Evolutionary conservation across 2,329 filamentous ascomycete species (phyloP).

Genomic region (Colletotrichum sp.): DNA sequence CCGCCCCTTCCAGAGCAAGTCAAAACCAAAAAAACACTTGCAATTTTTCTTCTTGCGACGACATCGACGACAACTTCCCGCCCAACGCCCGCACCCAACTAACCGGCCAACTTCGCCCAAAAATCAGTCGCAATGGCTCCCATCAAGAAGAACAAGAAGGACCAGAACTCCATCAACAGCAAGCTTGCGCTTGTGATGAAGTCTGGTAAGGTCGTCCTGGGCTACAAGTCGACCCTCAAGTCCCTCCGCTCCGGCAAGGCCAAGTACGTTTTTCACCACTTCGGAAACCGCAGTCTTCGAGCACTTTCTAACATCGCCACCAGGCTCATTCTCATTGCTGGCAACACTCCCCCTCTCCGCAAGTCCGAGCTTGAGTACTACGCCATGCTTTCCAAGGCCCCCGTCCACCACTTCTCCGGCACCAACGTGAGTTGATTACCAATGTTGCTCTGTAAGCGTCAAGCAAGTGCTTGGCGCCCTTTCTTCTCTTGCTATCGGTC

Average conservation of each 20-base stretch:
- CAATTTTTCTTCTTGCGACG: not conserved
- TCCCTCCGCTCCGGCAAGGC: conserved; percentile 93
- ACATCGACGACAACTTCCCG: conserved; percentile 15
- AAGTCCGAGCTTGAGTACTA: conserved; percentile 98
- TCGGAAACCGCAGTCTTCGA: conserved; percentile 1
- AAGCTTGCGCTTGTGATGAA: conserved; percentile 69
- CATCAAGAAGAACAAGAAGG: conserved; percentile 82
- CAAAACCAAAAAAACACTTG: not conserved
- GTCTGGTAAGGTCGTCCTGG: conserved; percentile 81
- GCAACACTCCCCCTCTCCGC: conserved; percentile 96
- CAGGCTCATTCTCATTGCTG: conserved; percentile 92
- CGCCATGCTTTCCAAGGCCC: conserved; percentile 90
- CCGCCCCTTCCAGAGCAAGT: not conserved
- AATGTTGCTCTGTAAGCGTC: not conserved
- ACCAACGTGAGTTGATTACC: conserved; percentile 86
- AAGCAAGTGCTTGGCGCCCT: conserved; percentile 18
- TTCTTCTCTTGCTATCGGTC: conserved; percentile 31
- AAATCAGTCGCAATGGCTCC: conserved; percentile 66
- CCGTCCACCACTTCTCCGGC: conserved; percentile 96
- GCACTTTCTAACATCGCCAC: conserved; percentile 34
- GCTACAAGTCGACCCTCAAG: conserved; percentile 84
- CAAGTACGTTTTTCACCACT: conserved; percentile 73
- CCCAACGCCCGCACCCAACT: conserved; percentile 14
- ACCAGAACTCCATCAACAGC: conserved; percentile 71
- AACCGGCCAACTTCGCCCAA: conserved; percentile 29